Evolutionary conservation across 768 basidiomycete genomes (phyloP).

Genomic region (Tulasnella sp.): DNA sequence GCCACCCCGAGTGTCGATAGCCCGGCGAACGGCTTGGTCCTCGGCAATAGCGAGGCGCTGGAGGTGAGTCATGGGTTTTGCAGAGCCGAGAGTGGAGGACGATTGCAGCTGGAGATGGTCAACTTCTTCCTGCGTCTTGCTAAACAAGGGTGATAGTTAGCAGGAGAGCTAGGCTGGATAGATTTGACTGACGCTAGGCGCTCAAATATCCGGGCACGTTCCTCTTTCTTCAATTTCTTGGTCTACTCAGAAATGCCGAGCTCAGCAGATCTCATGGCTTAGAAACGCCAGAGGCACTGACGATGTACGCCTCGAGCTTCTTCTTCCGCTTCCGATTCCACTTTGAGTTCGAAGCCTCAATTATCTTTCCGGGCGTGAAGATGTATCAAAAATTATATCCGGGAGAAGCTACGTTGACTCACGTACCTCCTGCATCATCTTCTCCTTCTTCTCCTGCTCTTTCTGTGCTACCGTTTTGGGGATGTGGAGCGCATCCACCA

Average conservation of each 20-base stretch:
- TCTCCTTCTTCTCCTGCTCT: conserved; percentile 62
- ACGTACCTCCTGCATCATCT: conserved; percentile 63
- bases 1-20: conserved; percentile 40
- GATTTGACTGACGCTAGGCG: conserved; percentile 71
- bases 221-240: conserved; percentile 91
- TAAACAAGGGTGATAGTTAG: conserved; percentile 44
- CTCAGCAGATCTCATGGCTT: neutral
- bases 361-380: conserved; percentile 26
- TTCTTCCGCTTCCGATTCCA: conserved; percentile 86
- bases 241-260: conserved; percentile 53
- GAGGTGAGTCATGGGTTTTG: conserved; percentile 62
- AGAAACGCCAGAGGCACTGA: conserved; percentile 46
- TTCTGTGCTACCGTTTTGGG: conserved; percentile 65
- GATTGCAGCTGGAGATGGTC: conserved; percentile 67
- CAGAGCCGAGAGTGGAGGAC: conserved; percentile 83
- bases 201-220: conserved; percentile 72
- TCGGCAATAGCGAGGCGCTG: conserved; percentile 63
- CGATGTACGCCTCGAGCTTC: conserved; percentile 90
- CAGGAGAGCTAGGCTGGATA: too few species aligned
- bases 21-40: conserved; percentile 56
- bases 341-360: conserved; percentile 56
- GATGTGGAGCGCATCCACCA: conserved; percentile 62
- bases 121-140: conserved; percentile 75
- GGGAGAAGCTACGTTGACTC: neutral
- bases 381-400: neutral